Evolutionary conservation across 2,329 filamentous ascomycete species (phyloP).

Genomic region (Neobulgaria alba): DNA sequence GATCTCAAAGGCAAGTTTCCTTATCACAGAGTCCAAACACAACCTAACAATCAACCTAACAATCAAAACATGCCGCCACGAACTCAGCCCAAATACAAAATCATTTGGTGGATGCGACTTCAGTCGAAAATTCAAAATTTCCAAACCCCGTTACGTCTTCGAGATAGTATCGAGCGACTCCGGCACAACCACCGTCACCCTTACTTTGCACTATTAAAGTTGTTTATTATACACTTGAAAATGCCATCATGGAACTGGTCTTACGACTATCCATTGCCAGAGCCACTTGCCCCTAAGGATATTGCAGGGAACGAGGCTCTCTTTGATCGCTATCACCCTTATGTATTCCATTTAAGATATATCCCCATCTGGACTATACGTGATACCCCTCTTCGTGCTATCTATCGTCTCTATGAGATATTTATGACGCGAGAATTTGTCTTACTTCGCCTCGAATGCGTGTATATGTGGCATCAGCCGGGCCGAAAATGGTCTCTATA

Average conservation of each 20-base stretch:
- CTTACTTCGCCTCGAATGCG: constrained; percentile 9
- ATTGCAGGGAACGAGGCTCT: constrained; percentile 5
- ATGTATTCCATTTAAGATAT: constrained; percentile 21
- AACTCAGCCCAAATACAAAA: constrained; percentile 4
- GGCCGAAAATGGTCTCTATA: constrained; percentile 17
- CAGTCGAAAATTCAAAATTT: constrained; percentile 4
- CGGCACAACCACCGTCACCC: not conserved
- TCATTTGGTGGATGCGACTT: constrained; percentile 8
- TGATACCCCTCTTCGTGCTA: constrained; percentile 25
- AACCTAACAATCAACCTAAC: too few relatives aligned
- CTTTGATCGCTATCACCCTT: constrained; percentile 4
- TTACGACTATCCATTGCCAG: constrained; percentile 5
- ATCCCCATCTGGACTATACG: constrained; percentile 25
- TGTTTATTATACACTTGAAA: constrained; percentile 1
- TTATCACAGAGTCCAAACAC: too few relatives aligned
- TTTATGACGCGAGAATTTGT: constrained; percentile 9
- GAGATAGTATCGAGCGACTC: not conserved
- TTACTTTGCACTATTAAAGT: constrained; percentile 1
- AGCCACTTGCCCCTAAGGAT: constrained; percentile 5
- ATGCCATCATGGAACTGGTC: constrained; percentile 4
- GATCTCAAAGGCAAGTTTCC: too few relatives aligned
- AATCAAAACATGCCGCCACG: constrained; percentile 3
- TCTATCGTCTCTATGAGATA: constrained; percentile 26
- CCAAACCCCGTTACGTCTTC: constrained; percentile 3
- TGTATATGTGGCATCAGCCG: constrained; percentile 25